Base-by-base conservation (phyloP, 1,284 basidiomycete genomes). In the Cryptococcus floricola region DNA sequence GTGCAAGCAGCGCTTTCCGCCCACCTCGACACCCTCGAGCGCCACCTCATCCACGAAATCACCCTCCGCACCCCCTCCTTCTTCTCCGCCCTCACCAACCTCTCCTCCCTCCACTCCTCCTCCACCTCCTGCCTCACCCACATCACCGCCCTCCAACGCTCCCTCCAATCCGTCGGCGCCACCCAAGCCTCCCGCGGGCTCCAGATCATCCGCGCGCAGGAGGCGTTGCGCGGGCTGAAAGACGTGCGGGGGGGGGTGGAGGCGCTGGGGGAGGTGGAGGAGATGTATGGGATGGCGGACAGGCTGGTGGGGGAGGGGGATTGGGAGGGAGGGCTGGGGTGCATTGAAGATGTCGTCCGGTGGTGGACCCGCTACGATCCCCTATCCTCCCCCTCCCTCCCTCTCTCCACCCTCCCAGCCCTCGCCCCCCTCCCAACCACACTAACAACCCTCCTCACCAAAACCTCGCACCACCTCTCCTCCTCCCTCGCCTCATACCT, bases 31-130 rank as follows among this genome's bases (percentile, higher is more conserved):
- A 89, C 89, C 2, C 85, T 98, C 59, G 95, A 99, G 70, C 87
- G 93, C 62, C 94, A 98, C 71, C 87, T 99, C 53, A 85, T 96
- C 14, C 86, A 87, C 64, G 95, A 98, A 77, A 96, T 99, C 54
- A 88, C 89, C 7, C 79, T 88, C 10, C 87, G 94, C 5, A 91
- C 91, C 0, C 85, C 89, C 0, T 92, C 91, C 3, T 98, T 99
- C 83, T 99, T 98, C 70, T 89, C 93, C 1, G 96, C 95, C 1
- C 83, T 99, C 23, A 85, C 91, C 9, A 98, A 98, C 72, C 81
- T 98, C 12, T n/a, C n/a, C n/a, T n/a, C n/a, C 61, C 83, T 98
- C 5, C 89, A 92, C 67, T 85, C 88, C 5, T 91, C 97, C 71
- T 93, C 91, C 0, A 83, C 87, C 38, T 84, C 86, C 31, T 95